A percentile compares a stretch with the other conserved stretches of the same genome.
These are phyloP conservation scores for Cotoneaster glaucophyllus DNA, from an alignment of 306 rosid genomes.

Conservation along the genomic window DNA sequence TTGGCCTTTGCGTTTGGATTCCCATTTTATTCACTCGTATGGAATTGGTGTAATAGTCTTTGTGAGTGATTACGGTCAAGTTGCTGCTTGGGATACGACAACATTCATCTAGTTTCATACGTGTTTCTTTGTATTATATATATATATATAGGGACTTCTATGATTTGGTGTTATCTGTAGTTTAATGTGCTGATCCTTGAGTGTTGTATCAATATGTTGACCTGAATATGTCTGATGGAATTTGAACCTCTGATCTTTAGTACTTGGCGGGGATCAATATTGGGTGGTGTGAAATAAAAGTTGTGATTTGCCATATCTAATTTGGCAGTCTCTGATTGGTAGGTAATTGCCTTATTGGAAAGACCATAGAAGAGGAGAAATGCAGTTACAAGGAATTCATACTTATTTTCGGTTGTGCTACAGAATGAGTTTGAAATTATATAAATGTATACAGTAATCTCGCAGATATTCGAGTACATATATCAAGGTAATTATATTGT, in stretches of 20 bases:
- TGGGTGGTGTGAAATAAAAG: not conserved
- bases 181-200: not conserved
- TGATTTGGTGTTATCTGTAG: not conserved
- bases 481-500: no score
- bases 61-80: not conserved
- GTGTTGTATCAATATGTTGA: not conserved
- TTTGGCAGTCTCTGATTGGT: not conserved
- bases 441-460: not conserved
- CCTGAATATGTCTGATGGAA: not conserved
- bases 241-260: not conserved
- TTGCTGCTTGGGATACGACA: not conserved
- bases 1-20: not conserved
- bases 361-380: not conserved
- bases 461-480: not conserved
- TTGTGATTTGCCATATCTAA: not conserved
- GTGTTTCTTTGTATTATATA: not conserved
- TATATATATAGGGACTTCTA: not conserved
- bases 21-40: not conserved
- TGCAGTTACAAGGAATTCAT: not conserved
- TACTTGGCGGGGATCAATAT: not conserved
- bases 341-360: not conserved
- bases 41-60: not conserved
- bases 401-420: not conserved
- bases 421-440: not conserved
- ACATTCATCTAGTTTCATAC: not conserved